These are phyloP conservation scores for Hylodesmum podocarpum DNA, from an alignment of 306 rosid species.

Conservation along the genomic window DNA sequence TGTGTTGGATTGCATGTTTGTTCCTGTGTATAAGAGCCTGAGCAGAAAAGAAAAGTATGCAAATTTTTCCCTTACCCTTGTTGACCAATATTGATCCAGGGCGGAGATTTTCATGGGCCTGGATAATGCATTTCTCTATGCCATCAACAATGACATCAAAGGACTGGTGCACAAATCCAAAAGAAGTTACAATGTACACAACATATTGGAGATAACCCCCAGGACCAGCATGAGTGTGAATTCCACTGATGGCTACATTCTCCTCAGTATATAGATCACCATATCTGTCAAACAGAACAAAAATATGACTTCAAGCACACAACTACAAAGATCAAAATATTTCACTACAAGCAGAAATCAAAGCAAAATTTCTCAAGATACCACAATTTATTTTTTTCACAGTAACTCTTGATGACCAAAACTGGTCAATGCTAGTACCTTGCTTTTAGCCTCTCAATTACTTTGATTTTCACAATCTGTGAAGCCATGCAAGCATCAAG, in stretches of 20 bases:
- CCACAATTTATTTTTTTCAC: neutral
- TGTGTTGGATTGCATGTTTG: neutral
- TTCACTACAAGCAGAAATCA: neutral
- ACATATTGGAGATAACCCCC: conserved; percentile 96
- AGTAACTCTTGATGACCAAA: conserved; percentile 8
- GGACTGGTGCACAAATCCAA: conserved; percentile 90
- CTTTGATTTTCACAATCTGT: conserved; percentile 74
- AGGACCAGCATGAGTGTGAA: conserved; percentile 97
- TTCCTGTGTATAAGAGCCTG: neutral
- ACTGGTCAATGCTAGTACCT: conserved; percentile 50
- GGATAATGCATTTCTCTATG: conserved; percentile 75
- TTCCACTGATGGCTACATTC: conserved; percentile 95
- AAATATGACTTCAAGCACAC: neutral
- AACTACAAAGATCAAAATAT: conserved; percentile 9
- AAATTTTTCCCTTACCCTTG: conserved; percentile 54
- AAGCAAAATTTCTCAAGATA: conserved; percentile 12
- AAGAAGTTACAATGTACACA: conserved; percentile 78
- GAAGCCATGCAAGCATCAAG: conserved; percentile 97
- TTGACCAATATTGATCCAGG: conserved; percentile 75
- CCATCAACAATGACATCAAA: conserved; percentile 89
- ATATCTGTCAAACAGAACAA: conserved; percentile 54
- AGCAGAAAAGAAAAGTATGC: neutral
- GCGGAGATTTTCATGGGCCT: conserved; percentile 85
- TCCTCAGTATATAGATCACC: conserved; percentile 80
- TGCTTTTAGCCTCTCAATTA: conserved; percentile 73